Percentiles rank a stretch among this genome's conserved stretches.
Conservation (phyloP, 768 basidiomycete genomes). For the Leucocoprinus birnbaumii region DNA sequence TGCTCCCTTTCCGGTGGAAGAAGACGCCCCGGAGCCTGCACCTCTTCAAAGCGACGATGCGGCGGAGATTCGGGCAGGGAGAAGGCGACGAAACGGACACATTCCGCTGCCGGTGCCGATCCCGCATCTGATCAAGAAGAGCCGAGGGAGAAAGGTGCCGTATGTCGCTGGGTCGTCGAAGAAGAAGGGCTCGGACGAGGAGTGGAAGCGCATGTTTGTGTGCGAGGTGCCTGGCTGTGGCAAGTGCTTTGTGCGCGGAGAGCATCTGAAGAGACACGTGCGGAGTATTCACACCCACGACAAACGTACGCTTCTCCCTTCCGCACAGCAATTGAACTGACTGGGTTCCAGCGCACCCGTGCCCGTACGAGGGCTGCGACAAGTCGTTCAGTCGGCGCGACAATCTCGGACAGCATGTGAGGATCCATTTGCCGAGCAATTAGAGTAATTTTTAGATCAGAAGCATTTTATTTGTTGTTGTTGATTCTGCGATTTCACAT, state of each 20-base stretch:
- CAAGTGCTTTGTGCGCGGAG: conserved; percentile 76
- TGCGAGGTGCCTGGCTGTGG: conserved; percentile 73
- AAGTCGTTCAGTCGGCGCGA: conserved; percentile 74
- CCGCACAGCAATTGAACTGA: neutral
- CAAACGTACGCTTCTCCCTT: conserved; percentile 57
- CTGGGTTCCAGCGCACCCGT: conserved; percentile 44
- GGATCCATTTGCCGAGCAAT: conserved; percentile 44
- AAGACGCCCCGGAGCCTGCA: neutral
- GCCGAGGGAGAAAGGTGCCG: conserved; percentile 58
- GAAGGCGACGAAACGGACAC: conserved; percentile 28
- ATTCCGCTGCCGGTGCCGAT: conserved; percentile 50
- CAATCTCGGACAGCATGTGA: conserved; percentile 74
- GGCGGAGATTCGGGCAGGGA: conserved; percentile 7
- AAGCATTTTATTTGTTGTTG: conserved; percentile 11
- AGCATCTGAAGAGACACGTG: conserved; percentile 82
- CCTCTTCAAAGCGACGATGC: neutral
- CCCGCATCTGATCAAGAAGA: conserved; percentile 62
- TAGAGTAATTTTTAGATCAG: neutral
- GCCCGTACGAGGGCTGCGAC: conserved; percentile 61
- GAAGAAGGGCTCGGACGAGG: conserved; percentile 17
- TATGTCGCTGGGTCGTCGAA: conserved; percentile 20
- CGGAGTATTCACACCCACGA: conserved; percentile 80
- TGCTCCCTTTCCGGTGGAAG: neutral
- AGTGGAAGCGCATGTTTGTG: conserved; percentile 47
- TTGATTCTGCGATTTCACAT: conserved; percentile 9